A percentile compares a stretch with the other conserved stretches of the same genome.
Conservation (phyloP, 1,139 yeast genomes). For the Geotrichum europaeum region DNA sequence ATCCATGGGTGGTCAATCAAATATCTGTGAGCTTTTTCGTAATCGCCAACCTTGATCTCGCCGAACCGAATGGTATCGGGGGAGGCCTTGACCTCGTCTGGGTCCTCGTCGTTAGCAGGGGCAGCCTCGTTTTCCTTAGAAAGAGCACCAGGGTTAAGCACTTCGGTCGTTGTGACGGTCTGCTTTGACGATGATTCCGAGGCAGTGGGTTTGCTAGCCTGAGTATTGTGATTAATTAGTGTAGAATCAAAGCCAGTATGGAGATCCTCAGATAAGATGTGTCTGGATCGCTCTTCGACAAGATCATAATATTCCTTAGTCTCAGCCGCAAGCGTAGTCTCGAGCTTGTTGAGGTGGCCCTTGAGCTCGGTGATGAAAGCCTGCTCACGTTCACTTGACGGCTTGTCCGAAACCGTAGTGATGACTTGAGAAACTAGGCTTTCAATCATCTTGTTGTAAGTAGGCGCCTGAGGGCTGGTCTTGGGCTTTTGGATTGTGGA, state of each 20-base stretch:
- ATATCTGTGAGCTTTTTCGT: slow-evolving; percentile 46
- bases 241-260: slow-evolving; percentile 93
- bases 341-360: slow-evolving; percentile 34
- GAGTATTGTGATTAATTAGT: slow-evolving; percentile 56
- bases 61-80: slow-evolving; percentile 67
- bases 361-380: slow-evolving; percentile 27
- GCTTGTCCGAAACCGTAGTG: slow-evolving; percentile 53
- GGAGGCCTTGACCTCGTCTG: slow-evolving; percentile 44
- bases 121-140: slow-evolving; percentile 17
- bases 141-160: slow-evolving; percentile 31
- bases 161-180: slow-evolving; percentile 34
- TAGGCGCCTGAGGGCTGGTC: slow-evolving; percentile 46
- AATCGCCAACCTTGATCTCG: slow-evolving; percentile 46
- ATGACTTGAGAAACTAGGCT: slow-evolving; percentile 69
- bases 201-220: slow-evolving; percentile 16
- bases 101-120: slow-evolving; percentile 29
- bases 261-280: slow-evolving; percentile 84
- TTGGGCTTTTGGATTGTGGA: slow-evolving; percentile 28
- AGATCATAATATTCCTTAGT: slow-evolving; percentile 61
- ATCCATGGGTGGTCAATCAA: slow-evolving; percentile 59
- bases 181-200: slow-evolving; percentile 11
- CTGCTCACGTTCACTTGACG: slow-evolving; percentile 39
- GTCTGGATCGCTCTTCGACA: slow-evolving; percentile 61
- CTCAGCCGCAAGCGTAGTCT: slow-evolving; percentile 47
- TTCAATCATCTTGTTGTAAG: slow-evolving; percentile 89